phyloP scores from a whole-genome alignment of 2,329 filamentous ascomycete species.

The Lecanosticta acicola region DNA sequence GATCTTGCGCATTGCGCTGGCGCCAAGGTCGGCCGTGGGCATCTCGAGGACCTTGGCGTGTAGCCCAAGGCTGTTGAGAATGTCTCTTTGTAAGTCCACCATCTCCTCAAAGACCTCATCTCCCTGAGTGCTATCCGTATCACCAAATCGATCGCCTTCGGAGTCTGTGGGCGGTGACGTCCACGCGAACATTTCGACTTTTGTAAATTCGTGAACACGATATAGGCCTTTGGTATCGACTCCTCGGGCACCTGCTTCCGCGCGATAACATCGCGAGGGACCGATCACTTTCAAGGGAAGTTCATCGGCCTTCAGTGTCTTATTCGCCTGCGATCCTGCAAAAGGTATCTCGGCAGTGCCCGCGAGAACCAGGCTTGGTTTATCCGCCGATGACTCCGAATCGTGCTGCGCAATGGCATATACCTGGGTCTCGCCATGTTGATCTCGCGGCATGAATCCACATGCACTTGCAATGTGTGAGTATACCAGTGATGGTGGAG shows the following conservation, averaged over 20 bases:
- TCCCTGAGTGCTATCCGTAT: slow-evolving; percentile 35
- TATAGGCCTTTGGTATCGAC: slow-evolving; percentile 91
- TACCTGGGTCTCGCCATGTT: slow-evolving; percentile 85
- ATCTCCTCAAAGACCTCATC: slow-evolving; percentile 73
- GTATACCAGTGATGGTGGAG: slow-evolving; percentile 87
- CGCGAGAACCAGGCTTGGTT: slow-evolving; percentile 68
- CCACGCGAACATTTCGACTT: slow-evolving; percentile 98
- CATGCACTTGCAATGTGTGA: slow-evolving; percentile 84
- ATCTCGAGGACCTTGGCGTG: slow-evolving; percentile 89
- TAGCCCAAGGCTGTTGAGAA: slow-evolving; percentile 69
- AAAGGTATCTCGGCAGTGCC: slow-evolving; percentile 94
- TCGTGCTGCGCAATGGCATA: slow-evolving; percentile 65
- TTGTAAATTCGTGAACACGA: slow-evolving; percentile 96
- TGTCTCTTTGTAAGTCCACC: slow-evolving; percentile 77
- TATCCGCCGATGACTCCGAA: slow-evolving; percentile 55
- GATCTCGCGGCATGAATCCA: slow-evolving; percentile 89
- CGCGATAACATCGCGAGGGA: slow-evolving; percentile 87
- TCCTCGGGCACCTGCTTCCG: slow-evolving; percentile 85
- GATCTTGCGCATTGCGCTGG: slow-evolving; percentile 76
- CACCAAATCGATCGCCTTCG: slow-evolving; percentile 25
- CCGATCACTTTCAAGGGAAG: slow-evolving; percentile 77
- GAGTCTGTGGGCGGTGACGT: slow-evolving; percentile 40
- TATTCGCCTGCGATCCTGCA: slow-evolving; percentile 79
- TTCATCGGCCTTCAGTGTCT: slow-evolving; percentile 57
- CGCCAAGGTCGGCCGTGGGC: slow-evolving; percentile 82